These are phyloP conservation scores for Gossypium lobatum DNA, from an alignment of 441 rosid species.

Conservation along the genomic window DNA sequence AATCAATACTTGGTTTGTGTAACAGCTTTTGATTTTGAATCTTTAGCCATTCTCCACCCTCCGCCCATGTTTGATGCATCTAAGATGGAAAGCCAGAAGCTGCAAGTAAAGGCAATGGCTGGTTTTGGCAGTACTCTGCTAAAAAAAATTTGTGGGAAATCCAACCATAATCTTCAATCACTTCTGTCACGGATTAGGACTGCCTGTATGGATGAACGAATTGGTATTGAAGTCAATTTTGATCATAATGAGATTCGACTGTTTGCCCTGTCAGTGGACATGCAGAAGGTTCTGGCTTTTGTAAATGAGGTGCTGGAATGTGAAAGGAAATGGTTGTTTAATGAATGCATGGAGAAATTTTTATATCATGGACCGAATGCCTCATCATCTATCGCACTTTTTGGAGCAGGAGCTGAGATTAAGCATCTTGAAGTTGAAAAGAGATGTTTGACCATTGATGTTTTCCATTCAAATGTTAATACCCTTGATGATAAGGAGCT, in stretches of 20 bases:
- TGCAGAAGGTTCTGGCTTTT: constrained; percentile 46
- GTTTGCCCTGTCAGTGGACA: constrained; percentile 41
- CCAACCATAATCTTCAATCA: constrained; percentile 41
- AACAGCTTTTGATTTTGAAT: constrained; percentile 73
- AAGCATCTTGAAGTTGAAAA: constrained; percentile 79
- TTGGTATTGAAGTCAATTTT: constrained; percentile 49
- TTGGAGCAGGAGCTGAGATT: constrained; percentile 92
- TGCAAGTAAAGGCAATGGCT: constrained; percentile 48
- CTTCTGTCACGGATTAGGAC: constrained; percentile 48
- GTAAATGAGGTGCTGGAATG: constrained; percentile 50
- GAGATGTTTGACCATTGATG: constrained; percentile 62
- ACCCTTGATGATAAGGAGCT: constrained; percentile 63
- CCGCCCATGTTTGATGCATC: constrained; percentile 62
- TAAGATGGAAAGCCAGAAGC: constrained; percentile 43
- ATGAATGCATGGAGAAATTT: constrained; percentile 71
- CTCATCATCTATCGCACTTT: constrained; percentile 55
- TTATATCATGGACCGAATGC: constrained; percentile 50
- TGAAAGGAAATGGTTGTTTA: constrained; percentile 55
- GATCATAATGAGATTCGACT: constrained; percentile 60
- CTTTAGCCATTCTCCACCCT: constrained; percentile 47
- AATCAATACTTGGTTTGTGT: constrained; percentile 82
- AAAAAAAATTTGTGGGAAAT: constrained; percentile 76
- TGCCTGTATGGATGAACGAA: constrained; percentile 51
- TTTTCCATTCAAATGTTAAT: constrained; percentile 42
- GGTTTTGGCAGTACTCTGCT: constrained; percentile 58